phyloP scores from a whole-genome alignment of 2,329 filamentous ascomycete species.

The Gaeumannomyces sp. region DNA sequence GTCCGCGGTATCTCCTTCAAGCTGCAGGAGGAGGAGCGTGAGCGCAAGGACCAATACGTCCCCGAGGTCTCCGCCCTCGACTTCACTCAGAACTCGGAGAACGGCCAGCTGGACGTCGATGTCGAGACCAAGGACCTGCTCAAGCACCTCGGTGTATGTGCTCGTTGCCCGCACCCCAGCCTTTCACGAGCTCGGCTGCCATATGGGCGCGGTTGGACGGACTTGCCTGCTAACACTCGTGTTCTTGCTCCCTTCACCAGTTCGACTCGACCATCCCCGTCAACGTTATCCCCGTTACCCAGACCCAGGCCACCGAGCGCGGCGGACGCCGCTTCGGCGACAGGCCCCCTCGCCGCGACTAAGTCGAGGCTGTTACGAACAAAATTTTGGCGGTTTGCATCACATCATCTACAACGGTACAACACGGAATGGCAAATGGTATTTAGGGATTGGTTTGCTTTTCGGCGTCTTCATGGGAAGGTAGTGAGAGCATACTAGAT shows the following conservation, averaged over 20 bases:
- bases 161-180: neutral
- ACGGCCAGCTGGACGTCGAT: conserved; percentile 90
- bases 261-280: conserved; percentile 89
- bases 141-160: conserved; percentile 96
- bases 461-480: conserved; percentile 49
- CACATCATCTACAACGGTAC: conserved; percentile 1
- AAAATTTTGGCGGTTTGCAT: conserved; percentile 15
- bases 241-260: conserved; percentile 37
- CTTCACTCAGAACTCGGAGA: conserved; percentile 91
- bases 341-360: conserved; percentile 39
- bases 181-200: neutral
- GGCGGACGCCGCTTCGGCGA: conserved; percentile 42
- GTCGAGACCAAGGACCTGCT: conserved; percentile 97
- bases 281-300: conserved; percentile 86
- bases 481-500: conserved; percentile 54
- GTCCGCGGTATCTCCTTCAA: conserved; percentile 99
- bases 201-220: neutral
- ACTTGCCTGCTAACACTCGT: conserved; percentile 22
- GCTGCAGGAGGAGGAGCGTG: conserved; percentile 99
- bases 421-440: conserved; percentile 24
- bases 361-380: conserved; percentile 23
- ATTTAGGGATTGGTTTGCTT: conserved; percentile 11
- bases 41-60: conserved; percentile 99
- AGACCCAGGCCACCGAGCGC: conserved; percentile 82
- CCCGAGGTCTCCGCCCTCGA: conserved; percentile 98